Percentiles rank a stretch among this genome's conserved stretches.
Evolutionary conservation across 768 basidiomycete species (phyloP).

Genomic region (Mycena galericulata): DNA sequence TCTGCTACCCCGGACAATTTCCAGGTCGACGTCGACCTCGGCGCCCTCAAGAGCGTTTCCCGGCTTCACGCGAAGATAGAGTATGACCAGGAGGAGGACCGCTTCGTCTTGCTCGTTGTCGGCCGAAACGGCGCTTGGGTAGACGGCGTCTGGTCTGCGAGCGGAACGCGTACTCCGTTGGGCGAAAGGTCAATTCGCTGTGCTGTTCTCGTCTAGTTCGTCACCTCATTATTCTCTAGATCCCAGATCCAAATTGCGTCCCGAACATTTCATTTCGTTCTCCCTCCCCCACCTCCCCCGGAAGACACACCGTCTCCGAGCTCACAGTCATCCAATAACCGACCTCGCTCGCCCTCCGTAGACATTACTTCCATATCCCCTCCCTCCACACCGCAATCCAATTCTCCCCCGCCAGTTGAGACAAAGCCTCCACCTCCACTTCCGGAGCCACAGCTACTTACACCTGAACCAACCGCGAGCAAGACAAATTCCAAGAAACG

Average conservation of each 20-base stretch:
- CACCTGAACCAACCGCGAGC: constrained; percentile 68
- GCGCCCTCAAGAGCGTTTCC: constrained; percentile 97
- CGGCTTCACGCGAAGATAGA: constrained; percentile 95
- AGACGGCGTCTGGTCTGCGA: constrained; percentile 94
- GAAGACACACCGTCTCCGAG: constrained; percentile 87
- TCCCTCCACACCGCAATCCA: constrained; percentile 84
- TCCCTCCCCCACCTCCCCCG: constrained; percentile 87
- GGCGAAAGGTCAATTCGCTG: constrained; percentile 82
- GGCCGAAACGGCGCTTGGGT: constrained; percentile 99
- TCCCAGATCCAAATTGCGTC: constrained; percentile 98
- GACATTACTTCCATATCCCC: constrained; percentile 86
- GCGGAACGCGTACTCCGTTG: constrained; percentile 88
- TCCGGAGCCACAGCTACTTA: constrained; percentile 65
- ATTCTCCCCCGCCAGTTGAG: constrained; percentile 73
- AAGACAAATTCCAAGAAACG: constrained; percentile 74
- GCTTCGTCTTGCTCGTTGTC: constrained; percentile 89
- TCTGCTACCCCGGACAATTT: constrained; percentile 67
- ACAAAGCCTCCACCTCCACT: constrained; percentile 60
- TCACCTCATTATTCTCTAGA: constrained; percentile 54
- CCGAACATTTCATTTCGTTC: constrained; percentile 95
- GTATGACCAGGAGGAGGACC: constrained; percentile 90
- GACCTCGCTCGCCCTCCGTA: constrained; percentile 82
- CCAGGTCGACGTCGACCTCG: constrained; percentile 91
- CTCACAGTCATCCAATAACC: constrained; percentile 75
- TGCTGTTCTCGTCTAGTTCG: constrained; percentile 9